These are phyloP conservation scores for Fraxinus excelsior DNA, from an alignment of 257 asterid genomes.

Conservation along the genomic window DNA sequence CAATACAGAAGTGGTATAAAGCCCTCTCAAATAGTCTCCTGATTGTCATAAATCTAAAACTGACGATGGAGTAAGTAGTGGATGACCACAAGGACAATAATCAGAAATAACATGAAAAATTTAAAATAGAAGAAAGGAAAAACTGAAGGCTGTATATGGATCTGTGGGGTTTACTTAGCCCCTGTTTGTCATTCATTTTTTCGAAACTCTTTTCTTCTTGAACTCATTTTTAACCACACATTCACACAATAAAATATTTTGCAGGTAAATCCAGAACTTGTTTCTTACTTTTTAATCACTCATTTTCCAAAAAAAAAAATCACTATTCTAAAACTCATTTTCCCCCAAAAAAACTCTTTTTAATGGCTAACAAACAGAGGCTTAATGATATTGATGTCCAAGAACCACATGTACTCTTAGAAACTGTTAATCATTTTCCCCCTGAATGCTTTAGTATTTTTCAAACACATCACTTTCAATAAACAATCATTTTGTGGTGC, in stretches of 20 bases:
- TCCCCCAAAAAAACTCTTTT: too few species aligned
- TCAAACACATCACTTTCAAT: neutral
- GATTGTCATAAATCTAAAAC: neutral
- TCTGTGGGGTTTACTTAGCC: neutral
- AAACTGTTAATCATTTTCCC: neutral
- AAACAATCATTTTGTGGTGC: neutral
- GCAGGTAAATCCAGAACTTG: too few species aligned
- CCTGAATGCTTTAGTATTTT: neutral
- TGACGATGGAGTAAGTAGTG: neutral
- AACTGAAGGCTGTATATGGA: neutral
- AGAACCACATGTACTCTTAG: neutral
- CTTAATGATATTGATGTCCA: neutral
- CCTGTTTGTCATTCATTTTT: too few species aligned
- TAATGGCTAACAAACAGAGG: too few species aligned
- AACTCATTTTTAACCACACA: too few species aligned
- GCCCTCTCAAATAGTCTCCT: neutral
- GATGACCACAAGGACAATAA: neutral
- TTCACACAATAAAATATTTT: too few species aligned
- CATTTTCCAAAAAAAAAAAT: too few species aligned
- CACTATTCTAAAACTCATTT: too few species aligned
- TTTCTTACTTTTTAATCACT: too few species aligned
- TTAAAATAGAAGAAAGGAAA: neutral
- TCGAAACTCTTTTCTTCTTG: too few species aligned
- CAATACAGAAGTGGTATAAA: neutral
- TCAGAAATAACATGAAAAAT: neutral